Conservation (phyloP, 2,329 filamentous ascomycete species). For the Stagonosporopsis tanaceti region DNA sequence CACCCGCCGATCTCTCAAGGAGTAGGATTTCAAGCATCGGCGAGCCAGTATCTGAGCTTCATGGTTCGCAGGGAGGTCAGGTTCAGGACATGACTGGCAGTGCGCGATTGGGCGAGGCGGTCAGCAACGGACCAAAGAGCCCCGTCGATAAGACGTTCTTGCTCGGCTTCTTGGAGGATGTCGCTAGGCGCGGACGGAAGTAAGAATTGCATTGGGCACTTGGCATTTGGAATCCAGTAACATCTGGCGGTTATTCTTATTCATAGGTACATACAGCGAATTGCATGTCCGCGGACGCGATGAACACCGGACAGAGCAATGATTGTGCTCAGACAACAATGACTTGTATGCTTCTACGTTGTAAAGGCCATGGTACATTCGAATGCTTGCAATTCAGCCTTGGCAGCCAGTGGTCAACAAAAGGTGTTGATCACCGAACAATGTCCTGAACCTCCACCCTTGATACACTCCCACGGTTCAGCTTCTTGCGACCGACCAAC, state of each 20-base stretch:
- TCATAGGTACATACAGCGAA: not conserved
- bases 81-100: not conserved
- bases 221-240: slow-evolving; percentile 1
- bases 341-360: no score
- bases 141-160: slow-evolving; percentile 79
- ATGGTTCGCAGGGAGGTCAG: not conserved
- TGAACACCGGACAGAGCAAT: not conserved
- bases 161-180: slow-evolving; percentile 74
- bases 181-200: slow-evolving; percentile 46
- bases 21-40: slow-evolving; percentile 48
- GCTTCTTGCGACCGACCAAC: not conserved
- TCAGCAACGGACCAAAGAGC: slow-evolving; percentile 36
- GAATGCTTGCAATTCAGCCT: no score
- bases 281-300: not conserved
- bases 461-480: not conserved
- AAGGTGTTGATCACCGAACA: no score
- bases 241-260: not conserved
- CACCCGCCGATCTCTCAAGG: slow-evolving; percentile 40
- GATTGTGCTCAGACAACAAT: not conserved
- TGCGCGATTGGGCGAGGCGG: not conserved
- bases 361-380: no score
- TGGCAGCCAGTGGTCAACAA: no score
- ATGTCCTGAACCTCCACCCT: no score
- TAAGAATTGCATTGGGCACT: not conserved
- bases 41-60: slow-evolving; percentile 22